Conservation (phyloP, 1,284 basidiomycete species). For the Neolentinus lepideus region DNA sequence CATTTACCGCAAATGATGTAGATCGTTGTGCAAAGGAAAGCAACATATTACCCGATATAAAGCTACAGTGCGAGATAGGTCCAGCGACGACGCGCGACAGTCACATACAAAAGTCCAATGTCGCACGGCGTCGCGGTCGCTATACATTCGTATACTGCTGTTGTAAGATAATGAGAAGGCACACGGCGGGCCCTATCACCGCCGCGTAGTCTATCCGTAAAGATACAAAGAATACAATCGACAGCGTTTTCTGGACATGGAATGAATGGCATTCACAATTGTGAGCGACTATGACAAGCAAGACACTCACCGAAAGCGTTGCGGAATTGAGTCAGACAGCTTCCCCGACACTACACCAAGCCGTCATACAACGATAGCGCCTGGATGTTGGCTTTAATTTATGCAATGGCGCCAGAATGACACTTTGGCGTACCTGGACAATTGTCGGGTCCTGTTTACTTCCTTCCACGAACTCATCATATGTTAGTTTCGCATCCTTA, state of each 20-base stretch:
- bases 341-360: slow-evolving; percentile 40
- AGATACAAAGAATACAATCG: not conserved
- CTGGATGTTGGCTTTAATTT: slow-evolving; percentile 27
- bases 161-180: not conserved
- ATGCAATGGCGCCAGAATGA: slow-evolving; percentile 3
- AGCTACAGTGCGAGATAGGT: slow-evolving; percentile 1
- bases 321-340: not conserved
- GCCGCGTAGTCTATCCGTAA: not conserved
- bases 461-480: slow-evolving; percentile 94
- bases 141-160: not conserved
- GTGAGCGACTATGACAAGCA: not conserved
- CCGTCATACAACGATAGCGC: slow-evolving; percentile 76
- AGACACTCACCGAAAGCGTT: not conserved
- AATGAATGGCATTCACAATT: not conserved
- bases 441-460: slow-evolving; percentile 98
- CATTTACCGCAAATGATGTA: not conserved
- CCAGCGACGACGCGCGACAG: not conserved
- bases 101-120: slow-evolving; percentile 1
- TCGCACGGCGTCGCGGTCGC: not conserved
- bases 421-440: slow-evolving; percentile 67
- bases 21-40: not conserved
- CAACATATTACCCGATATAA: slow-evolving; percentile 1
- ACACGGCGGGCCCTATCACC: not conserved
- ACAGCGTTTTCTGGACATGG: not conserved
- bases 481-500: slow-evolving; percentile 85